Evolutionary conservation across 2,329 filamentous ascomycete species (phyloP).

Genomic region (Falciphora oryzae): DNA sequence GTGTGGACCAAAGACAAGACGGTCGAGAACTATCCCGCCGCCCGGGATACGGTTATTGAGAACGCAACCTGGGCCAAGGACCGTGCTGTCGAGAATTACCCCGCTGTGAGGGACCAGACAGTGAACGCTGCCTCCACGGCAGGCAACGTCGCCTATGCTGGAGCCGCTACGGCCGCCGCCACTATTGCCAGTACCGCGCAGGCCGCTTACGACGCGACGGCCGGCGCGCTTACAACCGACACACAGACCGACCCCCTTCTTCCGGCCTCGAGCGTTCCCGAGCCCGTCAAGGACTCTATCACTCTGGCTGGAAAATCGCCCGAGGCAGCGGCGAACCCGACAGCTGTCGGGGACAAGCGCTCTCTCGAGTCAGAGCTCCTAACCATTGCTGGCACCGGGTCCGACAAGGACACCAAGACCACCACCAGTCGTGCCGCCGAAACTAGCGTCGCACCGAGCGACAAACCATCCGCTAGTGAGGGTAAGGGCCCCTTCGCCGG

Average conservation of each 20-base stretch:
- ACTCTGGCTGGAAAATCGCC: background rate
- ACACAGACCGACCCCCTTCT: background rate
- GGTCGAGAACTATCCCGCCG: slow-evolving; percentile 7
- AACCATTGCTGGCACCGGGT: background rate
- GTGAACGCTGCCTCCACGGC: background rate
- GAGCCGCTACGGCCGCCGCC: background rate
- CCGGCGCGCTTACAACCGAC: background rate
- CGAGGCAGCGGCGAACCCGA: slow-evolving; percentile 5
- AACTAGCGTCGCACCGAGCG: background rate
- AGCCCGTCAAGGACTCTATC: background rate
- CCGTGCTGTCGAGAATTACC: slow-evolving; percentile 6
- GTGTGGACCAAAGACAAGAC: slow-evolving; percentile 2
- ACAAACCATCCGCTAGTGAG: background rate
- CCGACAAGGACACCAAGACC: background rate
- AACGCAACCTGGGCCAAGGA: background rate
- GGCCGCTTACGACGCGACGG: background rate
- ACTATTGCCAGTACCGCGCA: background rate
- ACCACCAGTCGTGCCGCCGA: background rate
- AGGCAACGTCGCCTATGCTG: background rate
- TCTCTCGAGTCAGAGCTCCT: slow-evolving; percentile 6
- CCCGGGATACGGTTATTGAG: background rate
- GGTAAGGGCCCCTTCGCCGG: background rate
- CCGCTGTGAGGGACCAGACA: slow-evolving; percentile 2
- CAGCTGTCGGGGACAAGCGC: slow-evolving; percentile 6
- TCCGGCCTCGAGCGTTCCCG: slow-evolving; percentile 4